Base-by-base conservation (phyloP, 305 asterid genomes). In the Fraxinus platypoda region DNA sequence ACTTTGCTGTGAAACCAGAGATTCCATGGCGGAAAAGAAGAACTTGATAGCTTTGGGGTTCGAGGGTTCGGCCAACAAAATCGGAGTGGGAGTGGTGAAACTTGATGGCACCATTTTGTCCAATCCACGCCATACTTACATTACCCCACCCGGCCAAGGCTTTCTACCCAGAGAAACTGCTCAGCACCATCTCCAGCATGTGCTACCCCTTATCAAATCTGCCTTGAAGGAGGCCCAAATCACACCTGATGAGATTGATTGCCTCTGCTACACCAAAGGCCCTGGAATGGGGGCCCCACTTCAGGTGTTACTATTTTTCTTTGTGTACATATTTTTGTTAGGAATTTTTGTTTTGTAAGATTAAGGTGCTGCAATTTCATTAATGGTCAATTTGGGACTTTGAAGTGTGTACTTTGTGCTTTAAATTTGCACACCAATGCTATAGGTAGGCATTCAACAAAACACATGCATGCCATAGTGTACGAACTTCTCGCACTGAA, bases 281-380 rank as follows among this genome's bases (percentile, higher is more conserved):
- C 99, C 99, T 2, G 98, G 99, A 30, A 95, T 95, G 98, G 99
- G 98, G 1, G 97, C 94, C 17, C 99, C 94, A 9, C 91, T 90
- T 28, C 92, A 90, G 87, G 93, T 90, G 78, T 25, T 21, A 5
- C 43, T 70, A 3, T 52, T 8, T 57, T 57, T 57, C 66, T 21
- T 7, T 8, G 8, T n/a, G 8, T 0, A 5, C 8, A 21, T 54
- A n/a, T 19, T 57, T 21, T 6, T 6, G 8, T 64, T 25, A 15
- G 11, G 34, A 33, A 57, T 25, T 57, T 70, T 54, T 38, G 8
- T 52, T 6, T 78, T 80, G 6, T 30, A 9, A 38, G 19, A 19
- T 6, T 8, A 12, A 13, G 23, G 8, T 0, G 6, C 8, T 75
- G 38, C n/a, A 28, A 31, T 79, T 62, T 77, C n/a, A 21, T 81